Percentiles rank a stretch among this genome's conserved stretches.
These are phyloP conservation scores for Lepidium sativum DNA, from an alignment of 345 rosid species.

Conservation along the genomic window DNA sequence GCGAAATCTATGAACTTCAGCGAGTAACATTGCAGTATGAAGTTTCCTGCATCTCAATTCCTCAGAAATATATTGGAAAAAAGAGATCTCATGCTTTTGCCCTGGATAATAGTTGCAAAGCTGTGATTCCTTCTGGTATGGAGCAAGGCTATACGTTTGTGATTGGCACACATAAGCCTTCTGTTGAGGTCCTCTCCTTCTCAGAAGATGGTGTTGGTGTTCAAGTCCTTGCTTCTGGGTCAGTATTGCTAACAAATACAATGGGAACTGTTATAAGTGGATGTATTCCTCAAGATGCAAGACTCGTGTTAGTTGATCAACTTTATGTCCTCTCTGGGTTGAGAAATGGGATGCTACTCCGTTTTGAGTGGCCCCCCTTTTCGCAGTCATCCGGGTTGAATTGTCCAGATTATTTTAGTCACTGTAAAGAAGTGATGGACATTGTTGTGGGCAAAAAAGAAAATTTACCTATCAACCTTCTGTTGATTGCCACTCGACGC, in stretches of 20 bases:
- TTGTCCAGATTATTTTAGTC: constrained; percentile 22
- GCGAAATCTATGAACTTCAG: constrained; percentile 73
- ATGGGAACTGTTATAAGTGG: constrained; percentile 71
- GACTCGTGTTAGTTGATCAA: constrained; percentile 82
- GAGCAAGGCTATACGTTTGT: constrained; percentile 57
- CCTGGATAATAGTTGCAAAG: constrained; percentile 23
- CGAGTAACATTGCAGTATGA: constrained; percentile 67
- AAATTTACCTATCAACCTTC: constrained; percentile 47
- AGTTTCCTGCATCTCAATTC: constrained; percentile 82
- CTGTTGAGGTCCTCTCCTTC: constrained; percentile 81
- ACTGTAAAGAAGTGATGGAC: constrained; percentile 30
- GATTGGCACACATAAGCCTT: constrained; percentile 93
- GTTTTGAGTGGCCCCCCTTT: constrained; percentile 81
- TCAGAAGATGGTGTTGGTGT: constrained; percentile 51
- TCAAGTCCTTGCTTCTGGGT: constrained; percentile 69
- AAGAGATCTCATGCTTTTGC: constrained; percentile 28
- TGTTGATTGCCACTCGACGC: constrained; percentile 80
- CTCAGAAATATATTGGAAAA: constrained; percentile 47
- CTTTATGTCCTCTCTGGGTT: constrained; percentile 78
- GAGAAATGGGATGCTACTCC: constrained; percentile 98
- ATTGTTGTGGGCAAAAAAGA: constrained; percentile 23
- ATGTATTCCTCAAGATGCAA: constrained; percentile 93
- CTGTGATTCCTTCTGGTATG: constrained; percentile 54
- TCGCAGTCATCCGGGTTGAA: constrained; percentile 31
- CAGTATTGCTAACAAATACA: constrained; percentile 53